Evolutionary conservation across 768 basidiomycete species (phyloP).

Genomic region (Phylloporus sp.): DNA sequence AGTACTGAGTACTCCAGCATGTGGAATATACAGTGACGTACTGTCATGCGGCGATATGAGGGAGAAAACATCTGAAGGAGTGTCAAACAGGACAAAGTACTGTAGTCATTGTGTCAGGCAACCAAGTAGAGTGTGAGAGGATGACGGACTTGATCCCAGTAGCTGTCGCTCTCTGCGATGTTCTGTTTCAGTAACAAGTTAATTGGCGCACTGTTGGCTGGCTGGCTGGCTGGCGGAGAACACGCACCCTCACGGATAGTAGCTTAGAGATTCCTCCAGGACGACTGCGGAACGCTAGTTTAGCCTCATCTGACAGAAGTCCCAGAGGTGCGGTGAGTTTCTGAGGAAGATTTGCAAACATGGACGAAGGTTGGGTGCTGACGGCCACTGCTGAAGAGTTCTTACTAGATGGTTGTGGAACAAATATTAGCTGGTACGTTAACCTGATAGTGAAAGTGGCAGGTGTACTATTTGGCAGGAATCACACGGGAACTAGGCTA

Average conservation of each 20-base stretch:
- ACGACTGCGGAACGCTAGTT: slow-evolving; percentile 83
- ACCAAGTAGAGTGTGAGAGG: neutral
- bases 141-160: slow-evolving; percentile 80
- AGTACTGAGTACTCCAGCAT: slow-evolving; percentile 5
- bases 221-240: neutral
- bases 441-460: no score
- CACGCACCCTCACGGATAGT: slow-evolving; percentile 63
- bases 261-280: slow-evolving; percentile 77
- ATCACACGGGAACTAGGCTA: neutral
- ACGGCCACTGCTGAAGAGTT: no score
- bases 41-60: slow-evolving; percentile 83
- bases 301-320: slow-evolving; percentile 81
- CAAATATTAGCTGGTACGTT: no score
- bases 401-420: no score
- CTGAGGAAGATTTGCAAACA: slow-evolving; percentile 73
- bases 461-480: neutral
- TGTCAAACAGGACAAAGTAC: slow-evolving; percentile 86
- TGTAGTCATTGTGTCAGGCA: slow-evolving; percentile 27
- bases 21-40: slow-evolving; percentile 36
- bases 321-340: slow-evolving; percentile 72
- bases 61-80: slow-evolving; percentile 86
- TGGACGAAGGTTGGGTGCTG: slow-evolving; percentile 15
- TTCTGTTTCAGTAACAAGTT: slow-evolving; percentile 42
- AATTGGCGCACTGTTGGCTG: slow-evolving; percentile 1
- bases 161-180: slow-evolving; percentile 70